These are phyloP conservation scores for Hydnomerulius pinastri DNA, from an alignment of 768 basidiomycete genomes.

Conservation along the genomic window DNA sequence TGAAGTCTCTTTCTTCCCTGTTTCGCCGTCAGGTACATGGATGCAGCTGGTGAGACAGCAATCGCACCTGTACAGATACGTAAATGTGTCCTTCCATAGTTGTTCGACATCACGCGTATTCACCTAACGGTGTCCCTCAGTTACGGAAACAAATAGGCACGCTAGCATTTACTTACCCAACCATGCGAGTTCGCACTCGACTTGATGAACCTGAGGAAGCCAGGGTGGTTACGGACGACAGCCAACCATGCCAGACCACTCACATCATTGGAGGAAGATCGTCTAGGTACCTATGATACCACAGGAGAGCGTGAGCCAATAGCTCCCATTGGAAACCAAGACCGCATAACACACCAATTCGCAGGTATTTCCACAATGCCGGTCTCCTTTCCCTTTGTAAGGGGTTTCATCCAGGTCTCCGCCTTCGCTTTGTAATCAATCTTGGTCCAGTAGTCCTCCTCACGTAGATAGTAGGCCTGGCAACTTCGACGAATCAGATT, in stretches of 20 bases:
- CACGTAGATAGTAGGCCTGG: conserved; percentile 67
- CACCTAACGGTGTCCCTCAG: conserved; percentile 40
- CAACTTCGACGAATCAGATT: conserved; percentile 36
- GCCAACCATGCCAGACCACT: conserved; percentile 16
- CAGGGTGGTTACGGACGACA: not conserved
- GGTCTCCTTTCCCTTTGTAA: conserved; percentile 61
- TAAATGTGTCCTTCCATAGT: conserved; percentile 76
- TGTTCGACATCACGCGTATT: conserved; percentile 66
- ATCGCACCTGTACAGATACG: conserved; percentile 60
- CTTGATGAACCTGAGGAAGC: conserved; percentile 62
- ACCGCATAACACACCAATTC: conserved; percentile 57
- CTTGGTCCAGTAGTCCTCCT: conserved; percentile 71
- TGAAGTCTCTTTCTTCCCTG: conserved; percentile 63
- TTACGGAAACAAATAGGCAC: not conserved
- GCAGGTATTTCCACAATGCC: conserved; percentile 66
- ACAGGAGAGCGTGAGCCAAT: not conserved
- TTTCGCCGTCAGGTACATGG: conserved; percentile 3
- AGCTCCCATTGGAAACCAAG: too few relatives aligned
- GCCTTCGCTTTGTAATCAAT: conserved; percentile 65
- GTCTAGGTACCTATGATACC: conserved; percentile 56
- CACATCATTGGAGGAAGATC: conserved; percentile 78
- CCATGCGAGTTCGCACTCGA: conserved; percentile 68
- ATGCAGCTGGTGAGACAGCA: not conserved
- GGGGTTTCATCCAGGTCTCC: conserved; percentile 73
- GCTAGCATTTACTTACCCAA: conserved; percentile 44